Conservation (phyloP, 2,329 filamentous ascomycete genomes). For the Pyrenochaeta sp. region DNA sequence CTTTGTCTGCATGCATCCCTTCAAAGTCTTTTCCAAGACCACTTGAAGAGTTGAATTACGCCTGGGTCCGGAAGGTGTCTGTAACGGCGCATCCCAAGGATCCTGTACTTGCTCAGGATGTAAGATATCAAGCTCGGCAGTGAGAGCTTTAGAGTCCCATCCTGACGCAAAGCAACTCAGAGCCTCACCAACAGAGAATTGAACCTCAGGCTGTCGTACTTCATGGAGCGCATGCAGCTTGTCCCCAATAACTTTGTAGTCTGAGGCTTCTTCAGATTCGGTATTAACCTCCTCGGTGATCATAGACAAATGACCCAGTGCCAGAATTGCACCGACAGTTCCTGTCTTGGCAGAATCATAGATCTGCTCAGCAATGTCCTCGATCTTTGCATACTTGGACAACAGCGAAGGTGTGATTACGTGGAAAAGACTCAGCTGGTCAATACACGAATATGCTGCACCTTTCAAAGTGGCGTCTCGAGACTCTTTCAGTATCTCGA, state of each 20-base stretch:
- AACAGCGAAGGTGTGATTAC: conserved; percentile 56
- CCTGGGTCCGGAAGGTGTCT: conserved; percentile 40
- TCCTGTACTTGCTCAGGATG: conserved; percentile 50
- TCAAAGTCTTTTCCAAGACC: conserved; percentile 75
- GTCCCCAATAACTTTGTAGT: conserved; percentile 66
- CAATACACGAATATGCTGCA: conserved; percentile 64
- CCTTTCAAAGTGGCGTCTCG: conserved; percentile 65
- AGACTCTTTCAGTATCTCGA: conserved; percentile 61
- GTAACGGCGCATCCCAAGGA: conserved; percentile 37
- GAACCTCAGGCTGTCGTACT: conserved; percentile 82
- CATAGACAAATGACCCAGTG: conserved; percentile 78
- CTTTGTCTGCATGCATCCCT: conserved; percentile 82
- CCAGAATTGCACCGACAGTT: conserved; percentile 81
- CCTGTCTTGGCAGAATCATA: conserved; percentile 76
- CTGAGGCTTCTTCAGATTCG: conserved; percentile 37
- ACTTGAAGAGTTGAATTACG: conserved; percentile 55
- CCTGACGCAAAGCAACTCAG: conserved; percentile 78
- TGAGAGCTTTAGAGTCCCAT: conserved; percentile 83
- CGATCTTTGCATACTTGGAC: conserved; percentile 44
- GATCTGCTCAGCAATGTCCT: conserved; percentile 68
- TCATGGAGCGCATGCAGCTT: conserved; percentile 81
- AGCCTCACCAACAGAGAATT: conserved; percentile 90
- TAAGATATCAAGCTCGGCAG: conserved; percentile 78
- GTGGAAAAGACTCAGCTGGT: conserved; percentile 67
- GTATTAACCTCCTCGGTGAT: conserved; percentile 57